phyloP scores from a whole-genome alignment of 192 early-diverging fungal species.

The Coemansia sp. region DNA sequence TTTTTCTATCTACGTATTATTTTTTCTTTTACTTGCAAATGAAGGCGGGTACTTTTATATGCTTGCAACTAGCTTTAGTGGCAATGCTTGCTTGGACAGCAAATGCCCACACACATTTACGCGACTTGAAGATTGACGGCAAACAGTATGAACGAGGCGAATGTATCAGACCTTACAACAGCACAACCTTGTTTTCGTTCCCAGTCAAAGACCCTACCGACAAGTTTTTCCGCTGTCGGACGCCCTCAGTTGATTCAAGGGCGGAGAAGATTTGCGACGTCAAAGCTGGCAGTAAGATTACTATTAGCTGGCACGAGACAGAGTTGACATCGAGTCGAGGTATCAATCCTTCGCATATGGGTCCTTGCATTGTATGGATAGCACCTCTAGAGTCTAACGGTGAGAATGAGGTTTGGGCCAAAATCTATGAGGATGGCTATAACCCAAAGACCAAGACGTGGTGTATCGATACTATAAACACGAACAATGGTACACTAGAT shows the following conservation, averaged over 20 bases:
- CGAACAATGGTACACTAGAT: constrained; percentile 22
- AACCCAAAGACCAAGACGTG: constrained; percentile 22
- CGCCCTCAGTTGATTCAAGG: background rate
- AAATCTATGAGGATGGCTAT: constrained; percentile 42
- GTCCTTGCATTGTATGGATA: constrained; percentile 35
- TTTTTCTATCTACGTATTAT: background rate
- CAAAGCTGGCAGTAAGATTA: background rate
- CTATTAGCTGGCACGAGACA: background rate
- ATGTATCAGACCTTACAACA: background rate
- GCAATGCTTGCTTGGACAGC: background rate
- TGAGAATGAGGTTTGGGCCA: constrained; percentile 31
- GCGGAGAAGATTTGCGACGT: constrained; percentile 6
- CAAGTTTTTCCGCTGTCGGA: constrained; percentile 1
- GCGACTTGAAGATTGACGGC: constrained; percentile 3
- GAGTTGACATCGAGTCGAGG: background rate
- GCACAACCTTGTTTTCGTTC: background rate
- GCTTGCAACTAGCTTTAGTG: background rate
- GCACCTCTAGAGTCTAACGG: constrained; percentile 23
- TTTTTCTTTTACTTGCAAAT: background rate
- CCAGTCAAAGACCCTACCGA: background rate
- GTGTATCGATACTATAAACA: constrained; percentile 34
- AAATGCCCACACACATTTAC: constrained; percentile 1
- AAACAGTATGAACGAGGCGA: background rate
- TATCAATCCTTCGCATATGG: constrained; percentile 21
- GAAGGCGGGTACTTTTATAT: background rate